Percentiles rank a stretch among this genome's conserved stretches.
Evolutionary conservation across 179 eudicot species (phyloP).

Genomic region (Nepenthes alata): DNA sequence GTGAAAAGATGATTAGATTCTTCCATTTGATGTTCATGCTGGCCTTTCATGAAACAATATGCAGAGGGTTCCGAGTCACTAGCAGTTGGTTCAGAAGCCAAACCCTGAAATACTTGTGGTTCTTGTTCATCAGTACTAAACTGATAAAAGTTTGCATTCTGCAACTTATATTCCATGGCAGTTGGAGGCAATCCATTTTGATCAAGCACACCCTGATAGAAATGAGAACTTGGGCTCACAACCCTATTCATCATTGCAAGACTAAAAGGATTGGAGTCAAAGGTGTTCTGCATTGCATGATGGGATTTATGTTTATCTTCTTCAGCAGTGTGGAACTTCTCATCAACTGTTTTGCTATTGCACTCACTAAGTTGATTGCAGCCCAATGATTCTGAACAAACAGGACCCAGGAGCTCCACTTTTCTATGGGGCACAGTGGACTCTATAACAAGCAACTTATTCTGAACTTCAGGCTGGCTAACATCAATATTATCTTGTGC

Average conservation of each 20-base stretch:
- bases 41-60: neutral
- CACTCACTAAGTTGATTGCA: constrained; percentile 20
- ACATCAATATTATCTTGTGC: constrained; percentile 18
- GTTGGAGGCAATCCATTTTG: constrained; percentile 9
- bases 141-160: constrained; percentile 9
- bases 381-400: constrained; percentile 17
- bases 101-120: constrained; percentile 7
- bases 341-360: constrained; percentile 7
- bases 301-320: constrained; percentile 9
- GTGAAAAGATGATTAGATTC: constrained; percentile 9
- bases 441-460: constrained; percentile 26
- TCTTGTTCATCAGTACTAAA: constrained; percentile 6
- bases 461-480: constrained; percentile 16
- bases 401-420: constrained; percentile 19
- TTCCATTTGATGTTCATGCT: neutral
- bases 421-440: constrained; percentile 18
- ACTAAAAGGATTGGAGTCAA: constrained; percentile 10
- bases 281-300: constrained; percentile 6
- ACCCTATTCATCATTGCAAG: constrained; percentile 14
- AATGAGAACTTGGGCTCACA: constrained; percentile 8
- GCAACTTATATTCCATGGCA: constrained; percentile 11
- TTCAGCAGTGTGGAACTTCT: constrained; percentile 9
- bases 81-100: constrained; percentile 4
- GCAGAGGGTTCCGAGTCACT: constrained; percentile 10
- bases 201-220: constrained; percentile 15